Conservation (phyloP, 108 stramenopile species). For the Stephanodiscus triporus region DNA sequence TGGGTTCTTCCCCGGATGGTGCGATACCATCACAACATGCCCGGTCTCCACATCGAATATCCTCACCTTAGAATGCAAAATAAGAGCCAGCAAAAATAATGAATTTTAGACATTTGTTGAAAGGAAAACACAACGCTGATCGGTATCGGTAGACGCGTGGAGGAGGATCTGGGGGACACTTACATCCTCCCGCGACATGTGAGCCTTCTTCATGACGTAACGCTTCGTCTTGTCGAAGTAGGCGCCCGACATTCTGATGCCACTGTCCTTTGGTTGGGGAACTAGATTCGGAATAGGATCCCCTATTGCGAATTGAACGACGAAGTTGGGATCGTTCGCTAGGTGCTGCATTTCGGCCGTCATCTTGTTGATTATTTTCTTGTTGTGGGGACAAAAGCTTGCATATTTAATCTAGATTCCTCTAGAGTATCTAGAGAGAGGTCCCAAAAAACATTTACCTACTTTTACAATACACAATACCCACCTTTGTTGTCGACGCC, state of each 20-base stretch:
- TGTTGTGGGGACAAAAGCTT: too few relatives aligned
- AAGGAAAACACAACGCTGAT: background rate
- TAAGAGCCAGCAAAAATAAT: background rate
- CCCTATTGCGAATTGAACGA: constrained; percentile 52
- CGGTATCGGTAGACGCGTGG: background rate
- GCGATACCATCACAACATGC: constrained; percentile 39
- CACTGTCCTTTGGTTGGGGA: constrained; percentile 47
- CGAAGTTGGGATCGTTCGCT: constrained; percentile 55
- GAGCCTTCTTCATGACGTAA: constrained; percentile 49
- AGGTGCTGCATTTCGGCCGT: constrained; percentile 55
- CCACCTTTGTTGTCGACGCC: too few relatives aligned
- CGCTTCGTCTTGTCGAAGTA: constrained; percentile 54
- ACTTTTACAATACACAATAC: too few relatives aligned
- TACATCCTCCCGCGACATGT: constrained; percentile 49
- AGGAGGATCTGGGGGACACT: background rate
- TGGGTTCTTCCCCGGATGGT: constrained; percentile 56
- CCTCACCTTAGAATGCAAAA: constrained; percentile 1
- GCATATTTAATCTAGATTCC: too few relatives aligned
- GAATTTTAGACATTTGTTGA: background rate
- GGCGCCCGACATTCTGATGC: constrained; percentile 41
- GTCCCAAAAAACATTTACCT: too few relatives aligned
- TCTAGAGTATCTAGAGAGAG: too few relatives aligned
- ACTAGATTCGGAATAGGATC: constrained; percentile 46
- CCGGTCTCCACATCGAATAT: constrained; percentile 47
- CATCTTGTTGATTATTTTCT: too few relatives aligned